Evolutionary conservation across 116 monocot species (phyloP).

Genomic region (Phalaenopsis hybrid): DNA sequence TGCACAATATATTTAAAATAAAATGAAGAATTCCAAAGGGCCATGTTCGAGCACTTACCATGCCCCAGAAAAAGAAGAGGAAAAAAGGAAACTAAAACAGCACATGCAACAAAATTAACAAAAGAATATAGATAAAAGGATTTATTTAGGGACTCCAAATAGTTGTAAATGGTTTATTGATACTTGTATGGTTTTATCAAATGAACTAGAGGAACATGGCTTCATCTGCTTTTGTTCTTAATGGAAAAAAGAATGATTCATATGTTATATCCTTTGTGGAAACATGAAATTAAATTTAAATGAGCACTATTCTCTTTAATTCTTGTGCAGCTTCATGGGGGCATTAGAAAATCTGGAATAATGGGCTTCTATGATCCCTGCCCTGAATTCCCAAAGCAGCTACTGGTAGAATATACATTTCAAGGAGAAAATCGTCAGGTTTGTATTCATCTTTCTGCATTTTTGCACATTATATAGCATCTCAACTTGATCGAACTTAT

Average conservation of each 20-base stretch:
- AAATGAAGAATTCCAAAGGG: no score
- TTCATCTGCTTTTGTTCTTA: background rate
- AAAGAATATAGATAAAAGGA: no score
- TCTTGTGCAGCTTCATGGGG: constrained; percentile 69
- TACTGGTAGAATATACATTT: constrained; percentile 70
- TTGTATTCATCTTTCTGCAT: background rate
- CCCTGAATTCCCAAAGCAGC: constrained; percentile 69
- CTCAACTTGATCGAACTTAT: background rate
- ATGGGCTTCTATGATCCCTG: constrained; percentile 99
- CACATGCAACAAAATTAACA: no score
- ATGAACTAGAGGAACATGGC: no score
- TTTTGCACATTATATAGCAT: background rate
- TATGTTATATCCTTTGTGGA: background rate
- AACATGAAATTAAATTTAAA: background rate
- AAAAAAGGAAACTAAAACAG: no score
- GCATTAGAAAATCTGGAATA: constrained; percentile 93
- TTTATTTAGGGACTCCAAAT: no score
- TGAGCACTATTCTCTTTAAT: background rate
- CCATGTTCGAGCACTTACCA: no score
- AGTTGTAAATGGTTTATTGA: no score
- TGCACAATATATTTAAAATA: no score
- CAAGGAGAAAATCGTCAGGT: constrained; percentile 54
- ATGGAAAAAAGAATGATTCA: background rate
- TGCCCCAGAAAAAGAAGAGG: no score
- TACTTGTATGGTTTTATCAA: no score